A percentile compares a stretch with the other conserved stretches of the same genome.
Conservation (phyloP, 2,329 filamentous ascomycete species). For the Phyllosticta citrichinensis region DNA sequence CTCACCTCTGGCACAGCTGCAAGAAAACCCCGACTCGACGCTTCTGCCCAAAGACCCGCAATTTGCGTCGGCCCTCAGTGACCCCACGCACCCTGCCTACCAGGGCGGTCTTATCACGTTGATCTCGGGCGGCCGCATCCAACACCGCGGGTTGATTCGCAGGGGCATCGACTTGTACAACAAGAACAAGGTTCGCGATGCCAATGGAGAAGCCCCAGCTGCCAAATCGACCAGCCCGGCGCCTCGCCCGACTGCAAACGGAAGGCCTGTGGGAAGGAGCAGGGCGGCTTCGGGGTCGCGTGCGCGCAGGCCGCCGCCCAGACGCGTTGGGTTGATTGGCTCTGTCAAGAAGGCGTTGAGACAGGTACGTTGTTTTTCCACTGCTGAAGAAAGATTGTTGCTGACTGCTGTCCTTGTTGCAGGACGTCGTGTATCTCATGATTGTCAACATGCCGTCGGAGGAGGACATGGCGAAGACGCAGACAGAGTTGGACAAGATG, state of each 20-base stretch:
- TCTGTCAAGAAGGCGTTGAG: conserved; percentile 1
- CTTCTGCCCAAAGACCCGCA: conserved; percentile 25
- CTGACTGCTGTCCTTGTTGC: not conserved
- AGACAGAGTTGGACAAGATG: not conserved
- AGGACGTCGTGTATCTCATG: conserved; percentile 18
- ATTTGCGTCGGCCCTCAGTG: conserved; percentile 40
- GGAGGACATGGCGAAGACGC: conserved; percentile 13
- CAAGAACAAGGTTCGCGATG: not conserved
- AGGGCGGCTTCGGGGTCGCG: not conserved
- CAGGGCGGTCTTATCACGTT: conserved; percentile 39
- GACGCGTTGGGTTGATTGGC: not conserved
- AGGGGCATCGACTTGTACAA: not conserved
- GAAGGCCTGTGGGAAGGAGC: not conserved
- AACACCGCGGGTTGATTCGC: conserved; percentile 13
- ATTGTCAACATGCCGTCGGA: conserved; percentile 19
- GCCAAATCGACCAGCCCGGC: not conserved
- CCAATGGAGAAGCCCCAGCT: not conserved
- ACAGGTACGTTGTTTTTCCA: not conserved
- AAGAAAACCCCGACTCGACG: conserved; percentile 32
- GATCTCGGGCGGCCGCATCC: conserved; percentile 37
- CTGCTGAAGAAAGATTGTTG: not conserved
- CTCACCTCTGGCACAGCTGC: not conserved
- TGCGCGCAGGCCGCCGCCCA: not conserved
- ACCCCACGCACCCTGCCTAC: conserved; percentile 43
- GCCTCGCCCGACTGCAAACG: not conserved